Conservation (phyloP, 1,284 basidiomycete genomes). For the Ganoderma resinaceum region DNA sequence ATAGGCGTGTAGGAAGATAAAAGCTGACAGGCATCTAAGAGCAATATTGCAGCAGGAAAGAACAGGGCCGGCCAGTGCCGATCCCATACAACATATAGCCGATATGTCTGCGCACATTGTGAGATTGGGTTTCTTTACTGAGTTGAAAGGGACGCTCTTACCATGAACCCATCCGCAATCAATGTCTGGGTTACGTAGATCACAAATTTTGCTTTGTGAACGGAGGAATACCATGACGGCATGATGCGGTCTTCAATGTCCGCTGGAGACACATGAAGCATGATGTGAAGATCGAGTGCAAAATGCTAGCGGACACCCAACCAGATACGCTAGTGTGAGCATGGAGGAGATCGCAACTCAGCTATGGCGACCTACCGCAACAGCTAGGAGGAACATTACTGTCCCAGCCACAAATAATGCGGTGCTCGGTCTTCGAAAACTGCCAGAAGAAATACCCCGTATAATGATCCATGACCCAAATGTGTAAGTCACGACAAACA, state of each 20-base stretch:
- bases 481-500: not conserved
- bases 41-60: not conserved
- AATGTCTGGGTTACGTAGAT: conserved; percentile 4
- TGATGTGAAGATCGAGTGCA: not conserved
- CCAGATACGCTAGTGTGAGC: not conserved
- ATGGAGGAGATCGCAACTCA: not conserved
- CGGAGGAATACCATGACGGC: not conserved
- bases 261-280: not conserved
- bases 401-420: not conserved
- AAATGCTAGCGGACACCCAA: not conserved
- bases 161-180: conserved; percentile 2
- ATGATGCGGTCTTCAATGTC: not conserved
- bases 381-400: not conserved
- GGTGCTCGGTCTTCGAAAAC: not conserved
- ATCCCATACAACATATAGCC: conserved; percentile 1
- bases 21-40: not conserved
- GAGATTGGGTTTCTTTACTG: not conserved
- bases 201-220: not conserved
- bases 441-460: not conserved
- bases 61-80: not conserved
- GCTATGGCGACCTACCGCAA: not conserved
- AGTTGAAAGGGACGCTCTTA: not conserved
- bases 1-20: not conserved
- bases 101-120: not conserved
- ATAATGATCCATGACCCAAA: not conserved